Conservation (phyloP, 495 filamentous ascomycete genomes). For the Talaromyces borbonicus region DNA sequence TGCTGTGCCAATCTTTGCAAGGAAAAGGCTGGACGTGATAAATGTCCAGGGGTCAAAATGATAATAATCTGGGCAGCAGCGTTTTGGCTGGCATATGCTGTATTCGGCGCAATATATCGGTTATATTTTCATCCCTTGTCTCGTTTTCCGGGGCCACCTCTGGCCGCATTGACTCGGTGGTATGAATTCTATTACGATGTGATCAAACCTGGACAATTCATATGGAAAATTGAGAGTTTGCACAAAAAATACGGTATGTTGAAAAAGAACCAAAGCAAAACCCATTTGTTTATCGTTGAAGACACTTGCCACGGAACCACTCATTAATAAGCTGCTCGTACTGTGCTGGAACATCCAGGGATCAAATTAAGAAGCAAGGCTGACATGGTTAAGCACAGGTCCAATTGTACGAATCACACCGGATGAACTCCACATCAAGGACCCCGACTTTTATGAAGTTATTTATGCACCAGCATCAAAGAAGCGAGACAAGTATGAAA, state of each 20-base stretch:
- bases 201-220: constrained; percentile 15
- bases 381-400: constrained; percentile 11
- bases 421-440: constrained; percentile 23
- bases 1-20: background rate
- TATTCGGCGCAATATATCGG: constrained; percentile 7
- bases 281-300: background rate
- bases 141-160: constrained; percentile 6
- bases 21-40: background rate
- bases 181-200: constrained; percentile 8
- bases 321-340: too few relatives aligned
- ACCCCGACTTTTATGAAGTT: constrained; percentile 22
- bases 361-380: background rate
- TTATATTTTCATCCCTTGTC: constrained; percentile 10
- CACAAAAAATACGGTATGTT: constrained; percentile 27
- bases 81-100: background rate
- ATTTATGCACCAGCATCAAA: constrained; percentile 18
- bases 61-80: background rate
- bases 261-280: background rate
- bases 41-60: background rate
- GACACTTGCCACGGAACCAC: background rate
- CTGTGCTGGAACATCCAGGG: too few relatives aligned
- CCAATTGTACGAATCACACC: constrained; percentile 25
- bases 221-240: constrained; percentile 23
- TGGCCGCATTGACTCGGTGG: constrained; percentile 28
- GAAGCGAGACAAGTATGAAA: constrained; percentile 18